Base-by-base conservation (phyloP, 2,329 filamentous ascomycete species). In the Thermoascus crustaceus region DNA sequence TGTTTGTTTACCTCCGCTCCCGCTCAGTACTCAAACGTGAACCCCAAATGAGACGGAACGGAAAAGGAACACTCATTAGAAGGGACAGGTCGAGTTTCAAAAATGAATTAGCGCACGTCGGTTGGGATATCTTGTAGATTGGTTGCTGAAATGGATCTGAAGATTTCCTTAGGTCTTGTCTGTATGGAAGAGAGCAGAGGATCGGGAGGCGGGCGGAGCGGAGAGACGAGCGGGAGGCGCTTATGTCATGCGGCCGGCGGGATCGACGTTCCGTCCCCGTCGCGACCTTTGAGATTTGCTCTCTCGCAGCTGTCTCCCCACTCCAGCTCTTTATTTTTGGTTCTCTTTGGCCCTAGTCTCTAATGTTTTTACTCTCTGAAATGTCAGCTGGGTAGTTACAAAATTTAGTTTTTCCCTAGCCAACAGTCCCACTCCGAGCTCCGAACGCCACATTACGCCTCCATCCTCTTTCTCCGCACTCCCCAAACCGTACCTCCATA, bases 171-270 rank as follows among this genome's bases (percentile, higher is more conserved):
- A 26, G 26, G 16, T 17, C 8, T 6, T 29, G 13, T 29, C n/a
- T 29, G n/a, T 16, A 17, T 8, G 5, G 3, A 16, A 29, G 13
- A 10, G 13, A 14, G 25, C 7, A 2, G 25, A 11, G 26, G 26
- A 16, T n/a, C 25, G 6, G 18, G 26, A 17, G 8, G 2, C 7
- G 14, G 18, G 26, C 26, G 26, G 26, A 29, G 26, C 11, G 26
- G 26, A 29, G 26, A 29, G 13, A 16, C 26, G 10, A 13, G 26
- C 26, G 26, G 26, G 18, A 16, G 14, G 25, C 18, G 26, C 16
- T 29, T 29, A 29, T 29, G 26, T 29, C 26, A 29, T 29, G 13
- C 14, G 14, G 14, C 18, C 26, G 26, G 26, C 16, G 26, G n/a
- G n/a, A n/a, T n/a, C n/a, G n/a, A n/a, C n/a, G n/a, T n/a, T n/a